Percentiles rank a stretch among this genome's conserved stretches.
Conservation (phyloP, 1,284 basidiomycete species). For the Leccinum idahoense region DNA sequence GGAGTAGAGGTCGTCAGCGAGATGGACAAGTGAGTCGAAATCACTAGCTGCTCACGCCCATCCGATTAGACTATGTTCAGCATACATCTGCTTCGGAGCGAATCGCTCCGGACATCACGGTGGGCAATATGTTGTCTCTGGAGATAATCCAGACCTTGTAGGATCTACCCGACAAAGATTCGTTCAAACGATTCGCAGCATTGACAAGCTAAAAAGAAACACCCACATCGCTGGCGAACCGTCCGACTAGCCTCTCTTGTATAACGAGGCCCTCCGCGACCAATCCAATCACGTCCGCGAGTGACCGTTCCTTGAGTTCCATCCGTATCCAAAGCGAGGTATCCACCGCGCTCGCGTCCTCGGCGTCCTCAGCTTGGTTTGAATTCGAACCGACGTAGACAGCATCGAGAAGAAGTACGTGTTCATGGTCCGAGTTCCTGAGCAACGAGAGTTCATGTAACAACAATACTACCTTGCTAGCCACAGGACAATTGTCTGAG, state of each 20-base stretch:
- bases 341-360: conserved; percentile 11
- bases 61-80: conserved; percentile 3
- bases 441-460: conserved; percentile 55
- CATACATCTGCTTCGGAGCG: background rate
- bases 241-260: conserved; percentile 60
- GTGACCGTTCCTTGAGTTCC: conserved; percentile 80
- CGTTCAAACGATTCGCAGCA: background rate
- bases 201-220: conserved; percentile 3
- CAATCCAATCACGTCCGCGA: conserved; percentile 69
- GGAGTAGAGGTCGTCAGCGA: conserved; percentile 24
- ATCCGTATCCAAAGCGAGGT: conserved; percentile 72
- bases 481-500: conserved; percentile 32
- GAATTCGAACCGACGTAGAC: conserved; percentile 55
- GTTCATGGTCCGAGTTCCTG: conserved; percentile 49
- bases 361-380: conserved; percentile 38
- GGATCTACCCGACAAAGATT: conserved; percentile 40
- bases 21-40: conserved; percentile 22
- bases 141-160: conserved; percentile 60
- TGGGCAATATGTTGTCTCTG: conserved; percentile 64
- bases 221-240: conserved; percentile 71
- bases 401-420: conserved; percentile 61
- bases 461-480: conserved; percentile 59
- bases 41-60: conserved; percentile 20
- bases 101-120: conserved; percentile 72
- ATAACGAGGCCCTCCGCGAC: conserved; percentile 55